Evolutionary conservation across 2,329 filamentous ascomycete genomes (phyloP).

Genomic region (Acrodontium crateriforme): DNA sequence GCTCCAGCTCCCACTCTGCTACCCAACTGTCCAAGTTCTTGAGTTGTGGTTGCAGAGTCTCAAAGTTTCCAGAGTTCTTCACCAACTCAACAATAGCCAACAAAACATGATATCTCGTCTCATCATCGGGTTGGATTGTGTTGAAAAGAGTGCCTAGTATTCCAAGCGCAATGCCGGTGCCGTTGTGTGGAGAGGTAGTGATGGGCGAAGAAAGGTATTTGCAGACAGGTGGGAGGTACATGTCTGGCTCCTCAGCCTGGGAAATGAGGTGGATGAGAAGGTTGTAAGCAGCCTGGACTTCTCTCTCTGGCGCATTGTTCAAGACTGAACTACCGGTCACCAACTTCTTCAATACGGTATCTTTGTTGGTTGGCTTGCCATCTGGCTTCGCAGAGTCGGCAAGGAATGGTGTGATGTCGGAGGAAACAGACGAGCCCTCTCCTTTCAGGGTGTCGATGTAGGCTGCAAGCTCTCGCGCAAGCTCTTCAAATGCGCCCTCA

Average conservation of each 20-base stretch:
- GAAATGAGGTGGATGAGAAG: constrained; percentile 86
- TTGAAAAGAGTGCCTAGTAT: constrained; percentile 96
- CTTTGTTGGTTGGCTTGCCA: constrained; percentile 48
- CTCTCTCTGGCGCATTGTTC: constrained; percentile 84
- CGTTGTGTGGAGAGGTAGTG: constrained; percentile 71
- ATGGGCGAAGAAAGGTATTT: constrained; percentile 78
- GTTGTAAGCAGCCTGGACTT: constrained; percentile 93
- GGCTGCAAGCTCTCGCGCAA: constrained; percentile 85
- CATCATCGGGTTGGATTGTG: constrained; percentile 62
- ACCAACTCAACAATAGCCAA: constrained; percentile 77
- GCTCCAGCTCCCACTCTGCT: constrained; percentile 64
- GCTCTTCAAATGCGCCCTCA: constrained; percentile 87
- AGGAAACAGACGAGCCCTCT: constrained; percentile 41
- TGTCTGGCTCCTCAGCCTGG: constrained; percentile 71
- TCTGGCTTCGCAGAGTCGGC: constrained; percentile 32
- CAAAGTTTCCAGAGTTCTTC: constrained; percentile 49
- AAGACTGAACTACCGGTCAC: constrained; percentile 65
- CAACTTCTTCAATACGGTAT: constrained; percentile 79
- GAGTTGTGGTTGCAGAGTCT: constrained; percentile 70
- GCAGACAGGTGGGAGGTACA: constrained; percentile 79
- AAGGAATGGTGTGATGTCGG: constrained; percentile 58
- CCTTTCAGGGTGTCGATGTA: constrained; percentile 73
- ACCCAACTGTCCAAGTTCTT: constrained; percentile 75
- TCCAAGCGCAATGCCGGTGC: constrained; percentile 72
- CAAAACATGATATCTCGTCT: constrained; percentile 80